Conservation (phyloP, 768 basidiomycete species). For the Hypholoma fasciculare region DNA sequence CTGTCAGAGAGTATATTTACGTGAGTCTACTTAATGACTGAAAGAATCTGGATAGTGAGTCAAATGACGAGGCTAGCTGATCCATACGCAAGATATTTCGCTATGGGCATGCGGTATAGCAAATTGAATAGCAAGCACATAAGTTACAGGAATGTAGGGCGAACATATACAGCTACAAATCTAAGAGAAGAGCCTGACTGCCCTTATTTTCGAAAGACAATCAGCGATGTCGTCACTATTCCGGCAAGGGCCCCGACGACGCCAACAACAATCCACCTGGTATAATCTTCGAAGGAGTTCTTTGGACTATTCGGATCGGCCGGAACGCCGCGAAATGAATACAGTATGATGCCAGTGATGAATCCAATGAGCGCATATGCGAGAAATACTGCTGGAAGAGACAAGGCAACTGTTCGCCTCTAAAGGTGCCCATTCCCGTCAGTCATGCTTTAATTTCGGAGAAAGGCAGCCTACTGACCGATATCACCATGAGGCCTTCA, state of each 20-base stretch:
- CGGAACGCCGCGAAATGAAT: conserved; percentile 58
- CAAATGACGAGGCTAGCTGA: background rate
- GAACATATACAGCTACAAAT: background rate
- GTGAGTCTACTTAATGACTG: too few relatives aligned
- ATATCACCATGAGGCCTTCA: conserved; percentile 52
- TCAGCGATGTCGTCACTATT: conserved; percentile 43
- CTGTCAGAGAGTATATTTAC: too few relatives aligned
- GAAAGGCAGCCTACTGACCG: conserved; percentile 25
- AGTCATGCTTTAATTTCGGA: too few relatives aligned
- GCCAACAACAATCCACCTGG: conserved; percentile 63
- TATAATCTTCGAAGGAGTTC: conserved; percentile 56
- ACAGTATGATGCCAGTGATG: conserved; percentile 62
- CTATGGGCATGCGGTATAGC: background rate
- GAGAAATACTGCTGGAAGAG: conserved; percentile 73
- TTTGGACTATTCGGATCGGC: conserved; percentile 31
- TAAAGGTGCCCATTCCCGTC: background rate
- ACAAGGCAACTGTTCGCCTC: conserved; percentile 64
- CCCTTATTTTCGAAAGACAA: conserved; percentile 1
- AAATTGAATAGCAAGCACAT: background rate
- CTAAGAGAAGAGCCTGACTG: background rate
- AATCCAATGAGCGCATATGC: conserved; percentile 72
- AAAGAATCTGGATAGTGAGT: too few relatives aligned
- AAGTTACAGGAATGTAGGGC: background rate
- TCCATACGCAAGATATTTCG: background rate
- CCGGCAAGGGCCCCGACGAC: conserved; percentile 64